Percentiles rank a stretch among this genome's conserved stretches.
Conservation (phyloP, 2,329 filamentous ascomycete genomes). For the Albophoma yamanashiensis region DNA sequence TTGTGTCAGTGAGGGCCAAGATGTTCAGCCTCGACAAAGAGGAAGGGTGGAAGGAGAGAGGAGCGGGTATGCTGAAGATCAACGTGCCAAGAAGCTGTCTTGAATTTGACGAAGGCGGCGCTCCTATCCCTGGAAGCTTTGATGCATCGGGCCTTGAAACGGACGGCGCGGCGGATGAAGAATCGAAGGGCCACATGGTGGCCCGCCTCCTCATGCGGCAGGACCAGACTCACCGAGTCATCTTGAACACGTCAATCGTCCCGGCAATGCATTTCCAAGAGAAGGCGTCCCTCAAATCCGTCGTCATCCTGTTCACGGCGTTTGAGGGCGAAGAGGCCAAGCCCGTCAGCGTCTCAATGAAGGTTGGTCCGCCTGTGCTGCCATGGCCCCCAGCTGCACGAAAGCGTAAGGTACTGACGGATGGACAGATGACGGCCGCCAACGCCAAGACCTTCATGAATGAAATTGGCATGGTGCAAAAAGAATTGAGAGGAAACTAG, state of each 20-base stretch:
- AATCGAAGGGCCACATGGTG: conserved; percentile 28
- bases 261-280: conserved; percentile 72
- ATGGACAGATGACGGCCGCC: conserved; percentile 38
- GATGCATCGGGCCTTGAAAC: conserved; percentile 41
- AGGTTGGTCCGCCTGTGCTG: conserved; percentile 30
- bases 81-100: conserved; percentile 56
- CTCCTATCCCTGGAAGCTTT: conserved; percentile 40
- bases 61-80: conserved; percentile 72
- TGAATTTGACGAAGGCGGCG: conserved; percentile 41
- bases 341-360: conserved; percentile 49
- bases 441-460: conserved; percentile 42
- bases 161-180: conserved; percentile 25
- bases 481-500: conserved; percentile 33
- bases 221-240: conserved; percentile 76
- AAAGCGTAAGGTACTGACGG: not conserved
- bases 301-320: conserved; percentile 57
- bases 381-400: not conserved
- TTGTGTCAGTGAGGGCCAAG: conserved; percentile 69
- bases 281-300: conserved; percentile 60
- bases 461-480: conserved; percentile 38
- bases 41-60: conserved; percentile 81
- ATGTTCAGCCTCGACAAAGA: conserved; percentile 68
- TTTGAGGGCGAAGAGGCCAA: conserved; percentile 45
- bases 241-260: conserved; percentile 75
- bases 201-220: conserved; percentile 82